Evolutionary conservation across 345 rosid genomes (phyloP).

Genomic region (Boechera retrofracta): DNA sequence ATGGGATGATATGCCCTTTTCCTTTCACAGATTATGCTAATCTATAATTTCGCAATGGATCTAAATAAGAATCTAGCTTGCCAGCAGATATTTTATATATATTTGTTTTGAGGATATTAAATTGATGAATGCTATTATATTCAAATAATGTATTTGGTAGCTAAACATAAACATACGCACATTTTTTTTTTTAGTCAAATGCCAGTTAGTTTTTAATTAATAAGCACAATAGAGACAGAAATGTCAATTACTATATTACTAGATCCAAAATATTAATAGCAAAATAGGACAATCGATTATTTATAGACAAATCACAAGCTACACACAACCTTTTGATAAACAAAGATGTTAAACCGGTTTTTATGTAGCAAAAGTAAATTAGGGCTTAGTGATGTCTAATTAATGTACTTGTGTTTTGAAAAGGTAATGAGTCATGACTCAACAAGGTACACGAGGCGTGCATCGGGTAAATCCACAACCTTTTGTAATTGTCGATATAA

Average conservation of each 20-base stretch:
- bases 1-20: neutral
- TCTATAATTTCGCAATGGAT: neutral
- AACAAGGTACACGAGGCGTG: conserved; percentile 38
- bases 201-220: neutral
- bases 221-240: neutral
- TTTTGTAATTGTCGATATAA: conserved; percentile 44
- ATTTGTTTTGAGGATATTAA: neutral
- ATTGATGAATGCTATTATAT: neutral
- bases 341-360: neutral
- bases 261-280: neutral
- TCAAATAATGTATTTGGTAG: neutral
- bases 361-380: conserved; percentile 16
- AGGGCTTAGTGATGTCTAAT: conserved; percentile 38
- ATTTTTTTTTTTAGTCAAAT: neutral
- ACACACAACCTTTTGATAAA: neutral
- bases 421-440: conserved; percentile 26
- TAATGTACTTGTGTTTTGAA: conserved; percentile 24
- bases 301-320: neutral
- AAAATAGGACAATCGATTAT: neutral
- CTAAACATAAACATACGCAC: neutral
- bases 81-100: neutral
- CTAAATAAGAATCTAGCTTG: neutral
- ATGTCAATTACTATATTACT: neutral
- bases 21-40: neutral
- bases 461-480: conserved; percentile 37